Conservation (phyloP, 139 green algal species). For the Chlorella ohadii region DNA sequence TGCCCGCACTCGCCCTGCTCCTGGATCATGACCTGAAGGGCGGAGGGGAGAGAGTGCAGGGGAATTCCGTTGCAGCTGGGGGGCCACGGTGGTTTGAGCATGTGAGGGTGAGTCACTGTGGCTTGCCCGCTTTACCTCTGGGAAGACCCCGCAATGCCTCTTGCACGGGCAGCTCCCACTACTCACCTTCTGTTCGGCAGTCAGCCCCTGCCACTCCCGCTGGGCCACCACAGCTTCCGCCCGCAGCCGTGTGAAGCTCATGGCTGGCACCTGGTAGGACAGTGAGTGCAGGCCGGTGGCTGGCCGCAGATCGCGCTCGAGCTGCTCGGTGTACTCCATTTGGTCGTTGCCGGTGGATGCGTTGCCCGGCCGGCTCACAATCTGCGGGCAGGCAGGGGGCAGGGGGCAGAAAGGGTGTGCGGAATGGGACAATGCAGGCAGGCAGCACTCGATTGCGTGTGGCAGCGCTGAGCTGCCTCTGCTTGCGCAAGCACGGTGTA, state of each 20-base stretch:
- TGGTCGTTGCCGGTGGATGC: neutral
- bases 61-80: neutral
- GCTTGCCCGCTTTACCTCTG: too few relatives aligned
- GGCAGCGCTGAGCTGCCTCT: too few relatives aligned
- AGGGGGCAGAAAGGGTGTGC: too few relatives aligned
- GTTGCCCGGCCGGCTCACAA: too few relatives aligned
- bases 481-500: too few relatives aligned
- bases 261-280: neutral
- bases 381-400: too few relatives aligned
- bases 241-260: neutral
- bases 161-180: too few relatives aligned
- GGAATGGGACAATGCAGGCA: too few relatives aligned
- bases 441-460: too few relatives aligned
- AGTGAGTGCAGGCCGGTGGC: neutral
- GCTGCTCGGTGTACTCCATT: neutral
- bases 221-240: neutral
- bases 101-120: neutral
- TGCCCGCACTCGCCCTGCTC: neutral
- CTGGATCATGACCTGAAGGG: neutral
- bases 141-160: too few relatives aligned
- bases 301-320: neutral
- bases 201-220: neutral
- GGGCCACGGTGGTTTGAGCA: neutral
- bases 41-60: neutral
- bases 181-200: neutral